These are phyloP conservation scores for Collybia nuda DNA, from an alignment of 768 basidiomycete species.

Conservation along the genomic window DNA sequence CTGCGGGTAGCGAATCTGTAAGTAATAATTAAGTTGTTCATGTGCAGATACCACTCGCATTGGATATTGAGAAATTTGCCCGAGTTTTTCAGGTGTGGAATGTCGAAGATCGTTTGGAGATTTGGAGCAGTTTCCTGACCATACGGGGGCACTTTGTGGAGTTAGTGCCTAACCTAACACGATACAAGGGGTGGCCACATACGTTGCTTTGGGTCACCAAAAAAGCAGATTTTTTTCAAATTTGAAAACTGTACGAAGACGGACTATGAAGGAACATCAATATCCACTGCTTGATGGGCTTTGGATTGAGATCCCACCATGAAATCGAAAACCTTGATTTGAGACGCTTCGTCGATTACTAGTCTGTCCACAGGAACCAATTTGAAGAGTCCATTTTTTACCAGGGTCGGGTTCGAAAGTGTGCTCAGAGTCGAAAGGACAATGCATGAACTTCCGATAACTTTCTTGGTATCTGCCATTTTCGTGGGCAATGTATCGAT, in stretches of 20 bases:
- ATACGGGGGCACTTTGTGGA: conserved; percentile 47
- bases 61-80: conserved; percentile 46
- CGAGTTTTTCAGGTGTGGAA: conserved; percentile 32
- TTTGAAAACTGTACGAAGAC: conserved; percentile 39
- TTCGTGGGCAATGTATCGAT: conserved; percentile 38
- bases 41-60: conserved; percentile 29
- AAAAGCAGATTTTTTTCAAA: conserved; percentile 47
- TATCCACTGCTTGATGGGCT: background rate
- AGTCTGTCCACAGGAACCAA: conserved; percentile 42
- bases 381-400: conserved; percentile 28
- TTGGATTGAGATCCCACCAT: conserved; percentile 29
- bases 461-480: conserved; percentile 13
- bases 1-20: conserved; percentile 21
- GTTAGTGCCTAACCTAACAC: background rate
- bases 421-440: conserved; percentile 50
- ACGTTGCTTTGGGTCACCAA: conserved; percentile 57
- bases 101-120: conserved; percentile 46
- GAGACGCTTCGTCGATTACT: conserved; percentile 55
- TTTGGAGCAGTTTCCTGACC: conserved; percentile 37
- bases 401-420: conserved; percentile 45
- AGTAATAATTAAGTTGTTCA: background rate
- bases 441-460: conserved; percentile 28
- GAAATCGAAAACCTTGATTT: conserved; percentile 48
- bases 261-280: conserved; percentile 26
- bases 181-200: conserved; percentile 14